Evolutionary conservation across 2,329 filamentous ascomycete species (phyloP), one percentile per base, ranked within the genome.

Genomic region (Trichothecium roseum): DNA sequence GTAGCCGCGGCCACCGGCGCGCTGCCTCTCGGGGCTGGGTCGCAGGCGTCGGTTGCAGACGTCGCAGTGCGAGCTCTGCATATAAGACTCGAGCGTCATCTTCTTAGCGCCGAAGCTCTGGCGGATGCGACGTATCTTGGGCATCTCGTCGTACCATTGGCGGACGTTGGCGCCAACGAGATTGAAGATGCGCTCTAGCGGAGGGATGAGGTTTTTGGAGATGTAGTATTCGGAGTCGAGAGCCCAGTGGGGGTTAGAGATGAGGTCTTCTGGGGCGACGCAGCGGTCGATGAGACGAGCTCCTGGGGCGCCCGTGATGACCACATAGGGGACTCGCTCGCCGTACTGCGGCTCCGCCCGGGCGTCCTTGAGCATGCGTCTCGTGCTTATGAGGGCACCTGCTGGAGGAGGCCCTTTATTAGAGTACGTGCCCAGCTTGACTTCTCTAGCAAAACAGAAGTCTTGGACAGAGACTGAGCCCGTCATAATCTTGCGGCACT

Each of bases 171-270:
- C 91, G 6, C 91, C 91, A 3, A 96, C 84, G 3, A 98, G 78
- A 50, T 91, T 94, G 64, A 98, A 95, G 44, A 98, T 95, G 18
- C 91, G 80, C 57, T 96, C 89, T 1, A 98, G 70, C 1, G 91
- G 91, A 5, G 91, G 91, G 34, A 98, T 93, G 8, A 98, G 54
- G 53, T 95, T 96, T 63, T 95, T 96, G 14, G 74, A 77, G 49
- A 98, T 96, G 63, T 98, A 98, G 59, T 98, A 98, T 47, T 95
- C 87, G 0, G 88, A 81, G 51, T 98, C 91, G 14, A 98, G 72
- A 47, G 86, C 79, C 34, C 81, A 73, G 47, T 89, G 75, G 16
- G 84, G 76, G 44, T 84, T 84, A 36, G 74, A 65, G 2, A 96
- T 69, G 4, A 96, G 66, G 8, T 80, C 78, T 48, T 95, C 87